A percentile compares a stretch with the other conserved stretches of the same genome.
Evolutionary conservation across 768 basidiomycete genomes (phyloP).

Genomic region (Panaeolus cyanescens): DNA sequence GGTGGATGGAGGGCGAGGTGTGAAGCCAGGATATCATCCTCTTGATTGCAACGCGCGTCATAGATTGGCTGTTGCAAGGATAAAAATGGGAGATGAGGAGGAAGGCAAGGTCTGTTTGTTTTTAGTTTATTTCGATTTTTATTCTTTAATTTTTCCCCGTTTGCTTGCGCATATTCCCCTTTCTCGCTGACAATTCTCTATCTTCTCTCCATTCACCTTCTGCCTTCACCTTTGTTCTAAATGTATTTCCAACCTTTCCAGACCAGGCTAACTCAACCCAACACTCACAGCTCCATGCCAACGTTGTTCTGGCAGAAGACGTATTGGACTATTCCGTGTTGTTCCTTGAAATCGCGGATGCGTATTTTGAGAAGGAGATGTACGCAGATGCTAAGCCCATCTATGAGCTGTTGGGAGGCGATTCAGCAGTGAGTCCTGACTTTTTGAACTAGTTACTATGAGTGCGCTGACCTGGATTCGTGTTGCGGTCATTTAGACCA

Average conservation of each 20-base stretch:
- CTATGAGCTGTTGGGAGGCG: conserved; percentile 76
- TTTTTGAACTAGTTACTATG: too few species aligned
- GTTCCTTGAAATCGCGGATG: conserved; percentile 84
- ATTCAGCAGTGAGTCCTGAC: conserved; percentile 58
- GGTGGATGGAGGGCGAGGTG: background rate
- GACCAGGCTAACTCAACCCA: background rate
- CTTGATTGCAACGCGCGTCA: conserved; percentile 82
- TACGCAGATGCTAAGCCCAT: conserved; percentile 80
- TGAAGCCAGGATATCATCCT: conserved; percentile 52
- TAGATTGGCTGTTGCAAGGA: conserved; percentile 78
- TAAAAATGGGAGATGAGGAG: conserved; percentile 75
- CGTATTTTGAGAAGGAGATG: conserved; percentile 74
- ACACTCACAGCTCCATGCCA: conserved; percentile 74
- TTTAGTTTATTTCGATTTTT: background rate
- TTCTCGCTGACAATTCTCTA: too few species aligned
- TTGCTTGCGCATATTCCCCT: too few species aligned
- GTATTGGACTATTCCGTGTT: conserved; percentile 75
- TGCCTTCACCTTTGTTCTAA: background rate
- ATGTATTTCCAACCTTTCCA: background rate
- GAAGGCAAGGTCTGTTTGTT: conserved; percentile 72
- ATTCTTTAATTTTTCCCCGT: background rate
- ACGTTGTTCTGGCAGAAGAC: conserved; percentile 70
- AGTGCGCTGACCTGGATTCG: too few species aligned
- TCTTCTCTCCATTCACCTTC: too few species aligned
- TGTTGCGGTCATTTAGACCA: conserved; percentile 66